phyloP scores from a whole-genome alignment of 208 protist species.

The Giardia duodenalis region DNA sequence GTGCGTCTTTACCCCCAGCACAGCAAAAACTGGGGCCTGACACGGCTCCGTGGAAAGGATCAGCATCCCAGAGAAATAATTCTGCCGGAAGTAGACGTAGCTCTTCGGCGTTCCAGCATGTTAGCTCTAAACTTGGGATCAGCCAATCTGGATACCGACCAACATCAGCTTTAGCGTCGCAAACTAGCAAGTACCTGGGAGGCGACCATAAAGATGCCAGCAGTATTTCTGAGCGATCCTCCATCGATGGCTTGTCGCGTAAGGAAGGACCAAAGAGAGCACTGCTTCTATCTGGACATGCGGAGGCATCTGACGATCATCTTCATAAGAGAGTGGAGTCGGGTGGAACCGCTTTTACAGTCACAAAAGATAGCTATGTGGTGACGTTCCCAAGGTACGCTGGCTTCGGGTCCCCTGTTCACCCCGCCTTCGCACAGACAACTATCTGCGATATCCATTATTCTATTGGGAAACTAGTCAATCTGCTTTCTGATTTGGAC shows the following conservation, averaged over 20 bases:
- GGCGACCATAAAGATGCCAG: not conserved
- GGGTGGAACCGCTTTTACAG: not conserved
- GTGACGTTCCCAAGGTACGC: not conserved
- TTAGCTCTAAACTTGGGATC: too few relatives aligned
- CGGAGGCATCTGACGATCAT: not conserved
- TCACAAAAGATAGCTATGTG: not conserved
- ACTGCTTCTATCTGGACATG: not conserved
- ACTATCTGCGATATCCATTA: not conserved
- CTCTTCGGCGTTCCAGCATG: too few relatives aligned
- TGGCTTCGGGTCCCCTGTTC: not conserved
- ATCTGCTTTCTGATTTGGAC: not conserved
- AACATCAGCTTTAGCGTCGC: not conserved
- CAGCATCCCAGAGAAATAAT: too few relatives aligned
- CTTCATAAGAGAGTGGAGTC: too few relatives aligned
- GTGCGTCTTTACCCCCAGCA: too few relatives aligned
- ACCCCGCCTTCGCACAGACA: not conserved
- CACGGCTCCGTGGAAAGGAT: not conserved
- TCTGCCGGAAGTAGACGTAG: too few relatives aligned
- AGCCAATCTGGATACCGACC: too few relatives aligned
- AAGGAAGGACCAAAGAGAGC: not conserved
- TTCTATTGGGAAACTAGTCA: not conserved
- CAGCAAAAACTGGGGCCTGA: too few relatives aligned
- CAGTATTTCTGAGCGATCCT: not conserved
- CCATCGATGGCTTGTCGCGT: not conserved
- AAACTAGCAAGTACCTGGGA: not conserved